Evolutionary conservation across 129 eudicot species (phyloP).

Genomic region (Escallonia herrerae): DNA sequence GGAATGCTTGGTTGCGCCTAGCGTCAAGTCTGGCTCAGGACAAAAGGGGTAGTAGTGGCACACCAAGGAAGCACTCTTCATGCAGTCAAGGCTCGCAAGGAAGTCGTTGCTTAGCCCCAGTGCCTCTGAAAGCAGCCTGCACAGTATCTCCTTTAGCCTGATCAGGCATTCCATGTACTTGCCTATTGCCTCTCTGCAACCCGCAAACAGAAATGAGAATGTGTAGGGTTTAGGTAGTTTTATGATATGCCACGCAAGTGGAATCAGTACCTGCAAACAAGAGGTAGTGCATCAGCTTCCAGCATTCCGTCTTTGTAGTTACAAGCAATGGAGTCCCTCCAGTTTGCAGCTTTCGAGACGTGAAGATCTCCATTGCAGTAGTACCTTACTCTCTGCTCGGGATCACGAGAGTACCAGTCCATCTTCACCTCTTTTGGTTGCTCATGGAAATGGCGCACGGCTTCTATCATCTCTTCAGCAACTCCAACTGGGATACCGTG

Average conservation of each 20-base stretch:
- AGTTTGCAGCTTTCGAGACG: conserved; percentile 33
- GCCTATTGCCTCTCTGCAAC: conserved; percentile 25
- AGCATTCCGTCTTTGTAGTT: conserved; percentile 18
- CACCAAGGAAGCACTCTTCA: conserved; percentile 30
- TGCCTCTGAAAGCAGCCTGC: conserved; percentile 34
- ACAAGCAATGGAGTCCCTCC: conserved; percentile 52
- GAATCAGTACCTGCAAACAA: conserved; percentile 33
- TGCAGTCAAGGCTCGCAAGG: conserved; percentile 21
- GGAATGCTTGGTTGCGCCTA: conserved; percentile 41
- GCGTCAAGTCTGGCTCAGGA: conserved; percentile 47
- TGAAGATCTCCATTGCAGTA: conserved; percentile 37
- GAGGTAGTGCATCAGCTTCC: conserved; percentile 32
- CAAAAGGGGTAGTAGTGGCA: conserved; percentile 47
- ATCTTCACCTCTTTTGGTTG: conserved; percentile 45
- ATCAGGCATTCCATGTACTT: conserved; percentile 27
- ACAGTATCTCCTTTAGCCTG: conserved; percentile 17
- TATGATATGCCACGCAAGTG: not conserved
- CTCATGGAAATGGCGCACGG: conserved; percentile 41
- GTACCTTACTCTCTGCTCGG: conserved; percentile 26
- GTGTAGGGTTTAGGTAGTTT: no score
- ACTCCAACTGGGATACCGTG: conserved; percentile 28
- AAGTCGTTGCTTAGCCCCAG: conserved; percentile 24
- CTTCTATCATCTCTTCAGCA: conserved; percentile 37
- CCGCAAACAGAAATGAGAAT: not conserved
- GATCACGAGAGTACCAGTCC: conserved; percentile 43